phyloP scores from a whole-genome alignment of 2,329 filamentous ascomycete genomes.

The Verticillium nubilum region DNA sequence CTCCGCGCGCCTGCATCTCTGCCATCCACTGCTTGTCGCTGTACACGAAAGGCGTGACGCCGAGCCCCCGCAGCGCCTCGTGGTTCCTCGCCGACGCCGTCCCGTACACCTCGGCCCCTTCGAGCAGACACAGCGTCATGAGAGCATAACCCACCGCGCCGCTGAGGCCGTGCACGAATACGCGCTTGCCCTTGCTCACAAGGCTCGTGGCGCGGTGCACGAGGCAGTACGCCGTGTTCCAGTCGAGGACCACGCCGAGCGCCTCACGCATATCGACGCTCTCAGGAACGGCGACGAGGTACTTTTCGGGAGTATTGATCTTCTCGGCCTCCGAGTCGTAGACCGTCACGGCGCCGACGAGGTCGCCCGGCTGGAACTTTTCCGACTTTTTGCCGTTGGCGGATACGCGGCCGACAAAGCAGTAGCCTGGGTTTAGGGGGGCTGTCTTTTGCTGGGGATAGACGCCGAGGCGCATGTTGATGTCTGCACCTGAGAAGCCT shows the following conservation, averaged over 20 bases:
- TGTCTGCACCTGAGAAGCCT: constrained; percentile 40
- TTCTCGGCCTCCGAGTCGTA: constrained; percentile 39
- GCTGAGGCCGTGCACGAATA: constrained; percentile 45
- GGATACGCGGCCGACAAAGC: constrained; percentile 36
- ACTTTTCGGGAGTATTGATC: constrained; percentile 40
- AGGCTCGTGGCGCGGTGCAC: constrained; percentile 27
- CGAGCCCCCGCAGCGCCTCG: constrained; percentile 26
- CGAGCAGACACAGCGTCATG: constrained; percentile 32
- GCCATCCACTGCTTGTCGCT: constrained; percentile 42
- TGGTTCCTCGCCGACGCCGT: constrained; percentile 43
- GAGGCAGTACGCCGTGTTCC: constrained; percentile 35
- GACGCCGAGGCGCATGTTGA: constrained; percentile 42
- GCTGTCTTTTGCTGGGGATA: constrained; percentile 39
- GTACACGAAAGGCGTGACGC: constrained; percentile 39
- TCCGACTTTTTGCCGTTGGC: constrained; percentile 27
- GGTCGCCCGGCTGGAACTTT: constrained; percentile 24
- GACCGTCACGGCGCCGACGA: constrained; percentile 28
- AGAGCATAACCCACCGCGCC: constrained; percentile 41
- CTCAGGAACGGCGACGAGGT: constrained; percentile 34
- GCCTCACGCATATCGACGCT: constrained; percentile 34
- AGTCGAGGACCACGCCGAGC: constrained; percentile 36
- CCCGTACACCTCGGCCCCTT: constrained; percentile 42
- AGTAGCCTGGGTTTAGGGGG: constrained; percentile 44
- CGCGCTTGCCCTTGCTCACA: constrained; percentile 35
- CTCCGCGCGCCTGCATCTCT: constrained; percentile 37